These are phyloP conservation scores for Venturia asperata DNA, from an alignment of 2,329 filamentous ascomycete species.

Conservation along the genomic window DNA sequence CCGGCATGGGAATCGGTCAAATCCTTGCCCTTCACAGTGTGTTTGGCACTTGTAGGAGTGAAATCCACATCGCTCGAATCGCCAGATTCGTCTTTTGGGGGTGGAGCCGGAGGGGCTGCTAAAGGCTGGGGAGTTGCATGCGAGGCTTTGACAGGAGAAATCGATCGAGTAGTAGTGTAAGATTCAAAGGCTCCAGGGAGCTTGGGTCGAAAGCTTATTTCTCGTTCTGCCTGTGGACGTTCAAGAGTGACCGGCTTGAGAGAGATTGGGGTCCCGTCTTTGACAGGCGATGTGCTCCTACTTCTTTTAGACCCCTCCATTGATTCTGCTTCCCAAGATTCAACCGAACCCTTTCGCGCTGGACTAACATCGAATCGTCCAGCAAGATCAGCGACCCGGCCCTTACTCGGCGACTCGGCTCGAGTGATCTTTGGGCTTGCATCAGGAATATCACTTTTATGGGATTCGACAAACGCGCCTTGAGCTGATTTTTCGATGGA, in stretches of 20 bases:
- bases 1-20: constrained; percentile 23
- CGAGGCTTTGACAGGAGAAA: neutral
- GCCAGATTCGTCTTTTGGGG: neutral
- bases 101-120: neutral
- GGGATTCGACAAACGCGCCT: constrained; percentile 4
- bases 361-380: constrained; percentile 43
- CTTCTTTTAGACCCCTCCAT: constrained; percentile 29
- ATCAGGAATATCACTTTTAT: constrained; percentile 5
- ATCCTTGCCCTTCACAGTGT: constrained; percentile 25
- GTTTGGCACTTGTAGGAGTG: constrained; percentile 33
- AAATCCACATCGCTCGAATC: constrained; percentile 18
- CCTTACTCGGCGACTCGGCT: constrained; percentile 42
- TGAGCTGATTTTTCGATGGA: constrained; percentile 15
- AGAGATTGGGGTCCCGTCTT: constrained; percentile 4
- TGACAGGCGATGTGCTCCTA: constrained; percentile 3
- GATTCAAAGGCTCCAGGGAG: constrained; percentile 20
- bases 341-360: constrained; percentile 40
- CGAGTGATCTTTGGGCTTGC: constrained; percentile 22
- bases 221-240: constrained; percentile 18
- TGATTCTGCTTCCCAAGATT: constrained; percentile 33
- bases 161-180: constrained; percentile 4
- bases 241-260: constrained; percentile 11
- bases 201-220: constrained; percentile 19
- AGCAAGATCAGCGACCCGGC: constrained; percentile 45
- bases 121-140: neutral